Evolutionary conservation across 768 basidiomycete species (phyloP).

Genomic region (Russula lepida): DNA sequence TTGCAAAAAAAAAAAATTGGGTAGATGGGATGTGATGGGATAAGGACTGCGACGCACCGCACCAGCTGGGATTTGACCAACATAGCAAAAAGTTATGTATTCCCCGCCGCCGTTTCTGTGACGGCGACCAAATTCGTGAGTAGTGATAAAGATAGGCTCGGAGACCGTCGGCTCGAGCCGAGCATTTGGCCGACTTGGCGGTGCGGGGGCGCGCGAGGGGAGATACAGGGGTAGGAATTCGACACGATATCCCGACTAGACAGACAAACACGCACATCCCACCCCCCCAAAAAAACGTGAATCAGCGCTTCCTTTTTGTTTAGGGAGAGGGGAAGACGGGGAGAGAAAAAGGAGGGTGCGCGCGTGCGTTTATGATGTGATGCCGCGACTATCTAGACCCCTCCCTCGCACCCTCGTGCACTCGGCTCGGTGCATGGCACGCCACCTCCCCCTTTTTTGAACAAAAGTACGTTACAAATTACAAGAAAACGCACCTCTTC

Average conservation of each 20-base stretch:
- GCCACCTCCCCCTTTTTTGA: neutral
- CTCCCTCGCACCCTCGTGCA: neutral
- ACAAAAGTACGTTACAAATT: neutral
- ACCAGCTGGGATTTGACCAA: constrained; percentile 43
- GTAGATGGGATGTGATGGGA: neutral
- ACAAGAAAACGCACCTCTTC: constrained; percentile 42
- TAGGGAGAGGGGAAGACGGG: neutral
- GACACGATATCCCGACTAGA: constrained; percentile 45
- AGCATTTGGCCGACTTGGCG: constrained; percentile 15
- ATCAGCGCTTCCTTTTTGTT: neutral
- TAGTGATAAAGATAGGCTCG: constrained; percentile 41
- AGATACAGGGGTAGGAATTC: constrained; percentile 40
- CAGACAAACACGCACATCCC: neutral
- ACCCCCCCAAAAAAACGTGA: neutral
- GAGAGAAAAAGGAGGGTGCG: neutral
- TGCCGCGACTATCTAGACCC: neutral
- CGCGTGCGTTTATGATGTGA: neutral
- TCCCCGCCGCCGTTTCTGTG: constrained; percentile 30
- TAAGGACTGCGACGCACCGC: constrained; percentile 34
- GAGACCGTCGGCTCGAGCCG: constrained; percentile 23
- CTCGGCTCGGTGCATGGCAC: too few relatives aligned
- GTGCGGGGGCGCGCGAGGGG: constrained; percentile 35
- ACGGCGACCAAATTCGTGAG: constrained; percentile 25
- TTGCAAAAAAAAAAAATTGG: too few relatives aligned
- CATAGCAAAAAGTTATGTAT: constrained; percentile 49